phyloP scores from a whole-genome alignment of 2,329 filamentous ascomycete species.

The Beauveria australis region DNA sequence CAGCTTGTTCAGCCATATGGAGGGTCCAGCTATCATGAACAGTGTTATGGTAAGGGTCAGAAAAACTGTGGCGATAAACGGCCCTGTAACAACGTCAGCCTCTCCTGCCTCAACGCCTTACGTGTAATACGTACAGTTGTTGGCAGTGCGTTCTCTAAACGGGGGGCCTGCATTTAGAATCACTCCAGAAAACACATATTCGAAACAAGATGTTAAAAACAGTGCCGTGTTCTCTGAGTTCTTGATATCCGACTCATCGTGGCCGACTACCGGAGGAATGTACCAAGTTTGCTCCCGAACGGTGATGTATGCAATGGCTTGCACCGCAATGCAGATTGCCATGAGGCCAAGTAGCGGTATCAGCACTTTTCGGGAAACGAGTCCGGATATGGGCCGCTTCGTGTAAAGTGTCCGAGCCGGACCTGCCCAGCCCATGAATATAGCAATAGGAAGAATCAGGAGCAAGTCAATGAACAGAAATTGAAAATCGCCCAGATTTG shows the following conservation, averaged over 20 bases:
- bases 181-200: constrained; percentile 86
- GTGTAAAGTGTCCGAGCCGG: constrained; percentile 67
- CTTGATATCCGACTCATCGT: constrained; percentile 72
- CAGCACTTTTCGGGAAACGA: constrained; percentile 88
- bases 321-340: constrained; percentile 66
- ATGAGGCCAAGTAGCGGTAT: constrained; percentile 88
- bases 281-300: constrained; percentile 82
- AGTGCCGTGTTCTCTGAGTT: constrained; percentile 92
- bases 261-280: constrained; percentile 67
- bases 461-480: constrained; percentile 92
- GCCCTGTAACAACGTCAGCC: constrained; percentile 43
- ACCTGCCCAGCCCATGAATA: constrained; percentile 98
- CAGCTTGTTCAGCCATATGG: constrained; percentile 56
- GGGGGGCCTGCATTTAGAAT: constrained; percentile 87
- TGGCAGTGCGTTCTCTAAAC: constrained; percentile 70
- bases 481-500: constrained; percentile 94
- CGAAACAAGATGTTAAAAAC: constrained; percentile 85
- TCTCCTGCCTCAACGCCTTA: neutral
- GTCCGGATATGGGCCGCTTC: constrained; percentile 83
- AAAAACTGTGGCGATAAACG: constrained; percentile 72
- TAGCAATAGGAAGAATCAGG: constrained; percentile 89
- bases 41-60: constrained; percentile 57
- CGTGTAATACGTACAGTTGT: constrained; percentile 58
- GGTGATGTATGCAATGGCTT: constrained; percentile 63
- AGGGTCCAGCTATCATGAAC: constrained; percentile 76